phyloP scores from a whole-genome alignment of 2,329 filamentous ascomycete species.

The Sodiomyces alkalinus region DNA sequence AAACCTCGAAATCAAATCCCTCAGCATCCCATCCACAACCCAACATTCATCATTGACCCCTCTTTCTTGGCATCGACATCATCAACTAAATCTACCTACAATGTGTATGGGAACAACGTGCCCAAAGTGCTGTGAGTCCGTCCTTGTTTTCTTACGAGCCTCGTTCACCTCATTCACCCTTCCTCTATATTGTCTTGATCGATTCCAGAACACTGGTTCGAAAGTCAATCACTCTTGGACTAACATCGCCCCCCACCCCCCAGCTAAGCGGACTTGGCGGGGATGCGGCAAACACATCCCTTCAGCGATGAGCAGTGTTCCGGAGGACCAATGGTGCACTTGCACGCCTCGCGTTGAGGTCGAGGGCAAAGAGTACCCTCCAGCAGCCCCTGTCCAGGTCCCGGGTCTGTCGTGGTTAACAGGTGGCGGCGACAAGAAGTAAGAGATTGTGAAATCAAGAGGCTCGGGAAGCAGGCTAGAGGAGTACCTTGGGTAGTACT shows the following conservation, averaged over 20 bases:
- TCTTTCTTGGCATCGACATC: not conserved
- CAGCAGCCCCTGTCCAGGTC: constrained; percentile 22
- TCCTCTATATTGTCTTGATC: too few relatives aligned
- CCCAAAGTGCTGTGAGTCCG: constrained; percentile 23
- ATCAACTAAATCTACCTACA: too few relatives aligned
- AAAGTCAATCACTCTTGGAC: too few relatives aligned
- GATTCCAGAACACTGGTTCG: too few relatives aligned
- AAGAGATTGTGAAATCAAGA: too few relatives aligned
- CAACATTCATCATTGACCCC: not conserved
- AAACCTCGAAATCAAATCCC: not conserved
- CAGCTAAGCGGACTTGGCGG: constrained; percentile 33
- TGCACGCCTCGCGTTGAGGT: constrained; percentile 28
- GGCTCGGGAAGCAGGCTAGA: too few relatives aligned
- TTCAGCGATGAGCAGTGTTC: constrained; percentile 24
- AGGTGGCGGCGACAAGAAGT: too few relatives aligned
- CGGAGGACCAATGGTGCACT: constrained; percentile 31
- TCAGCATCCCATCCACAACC: not conserved
- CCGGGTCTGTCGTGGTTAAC: constrained; percentile 24
- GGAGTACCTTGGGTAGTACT: too few relatives aligned
- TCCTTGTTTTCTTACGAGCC: not conserved
- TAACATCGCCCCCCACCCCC: not conserved
- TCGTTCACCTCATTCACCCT: too few relatives aligned
- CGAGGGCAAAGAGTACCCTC: constrained; percentile 29
- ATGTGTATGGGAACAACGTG: constrained; percentile 28
- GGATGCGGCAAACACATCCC: constrained; percentile 33